Conservation (phyloP, 2,329 filamentous ascomycete genomes). For the Cladorrhinum sp. region DNA sequence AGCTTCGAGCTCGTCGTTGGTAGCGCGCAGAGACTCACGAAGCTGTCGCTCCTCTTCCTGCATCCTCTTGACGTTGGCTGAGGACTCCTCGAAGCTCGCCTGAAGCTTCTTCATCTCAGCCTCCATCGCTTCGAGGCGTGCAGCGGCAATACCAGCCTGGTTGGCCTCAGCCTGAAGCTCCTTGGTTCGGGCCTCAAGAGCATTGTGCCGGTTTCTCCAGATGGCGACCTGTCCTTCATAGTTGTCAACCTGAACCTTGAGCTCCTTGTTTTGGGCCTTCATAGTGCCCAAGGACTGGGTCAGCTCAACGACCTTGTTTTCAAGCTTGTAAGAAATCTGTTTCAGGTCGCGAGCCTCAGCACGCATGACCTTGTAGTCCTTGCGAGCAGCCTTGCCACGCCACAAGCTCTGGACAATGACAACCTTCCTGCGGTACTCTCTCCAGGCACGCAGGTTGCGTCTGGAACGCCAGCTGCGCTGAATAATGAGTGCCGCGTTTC, state of each 20-base stretch:
- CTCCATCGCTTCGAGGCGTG: conserved; percentile 86
- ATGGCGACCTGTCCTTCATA: conserved; percentile 96
- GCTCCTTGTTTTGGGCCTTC: conserved; percentile 90
- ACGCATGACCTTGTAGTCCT: conserved; percentile 82
- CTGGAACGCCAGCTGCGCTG: conserved; percentile 87
- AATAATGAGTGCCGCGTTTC: conserved; percentile 86
- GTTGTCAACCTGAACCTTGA: conserved; percentile 85
- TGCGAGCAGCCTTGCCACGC: conserved; percentile 79
- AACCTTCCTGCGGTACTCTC: conserved; percentile 84
- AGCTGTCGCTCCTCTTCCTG: conserved; percentile 90
- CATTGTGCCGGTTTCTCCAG: conserved; percentile 89
- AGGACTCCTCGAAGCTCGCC: conserved; percentile 83
- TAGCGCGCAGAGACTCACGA: conserved; percentile 74
- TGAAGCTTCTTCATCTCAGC: conserved; percentile 93
- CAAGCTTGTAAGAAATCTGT: conserved; percentile 98
- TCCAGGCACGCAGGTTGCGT: conserved; percentile 74
- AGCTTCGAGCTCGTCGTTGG: conserved; percentile 76
- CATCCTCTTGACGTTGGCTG: conserved; percentile 84
- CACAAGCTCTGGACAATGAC: conserved; percentile 88
- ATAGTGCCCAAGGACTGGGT: conserved; percentile 89
- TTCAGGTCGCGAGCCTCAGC: conserved; percentile 98
- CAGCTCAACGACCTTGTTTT: conserved; percentile 99
- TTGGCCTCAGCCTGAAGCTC: conserved; percentile 96
- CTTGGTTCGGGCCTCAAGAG: conserved; percentile 83
- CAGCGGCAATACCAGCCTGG: conserved; percentile 92